phyloP scores from a whole-genome alignment of 139 green algal species.

The Yamagishiella unicocca region DNA sequence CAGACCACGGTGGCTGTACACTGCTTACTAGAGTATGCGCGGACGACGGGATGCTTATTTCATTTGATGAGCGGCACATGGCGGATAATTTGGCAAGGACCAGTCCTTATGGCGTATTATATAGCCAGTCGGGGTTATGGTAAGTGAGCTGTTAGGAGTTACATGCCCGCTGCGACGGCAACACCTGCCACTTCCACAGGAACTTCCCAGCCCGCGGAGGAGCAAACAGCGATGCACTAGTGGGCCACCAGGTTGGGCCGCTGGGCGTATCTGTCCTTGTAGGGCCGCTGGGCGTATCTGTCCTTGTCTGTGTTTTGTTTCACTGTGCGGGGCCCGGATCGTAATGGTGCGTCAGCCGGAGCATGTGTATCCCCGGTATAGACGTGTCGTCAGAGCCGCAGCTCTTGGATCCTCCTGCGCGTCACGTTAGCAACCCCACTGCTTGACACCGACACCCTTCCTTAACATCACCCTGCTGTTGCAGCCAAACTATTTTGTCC shows the following conservation, averaged over 20 bases:
- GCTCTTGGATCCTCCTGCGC: neutral
- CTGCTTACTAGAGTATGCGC: neutral
- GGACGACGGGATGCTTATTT: neutral
- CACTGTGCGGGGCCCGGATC: neutral
- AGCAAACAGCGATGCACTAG: constrained; percentile 22
- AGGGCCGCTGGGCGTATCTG: neutral
- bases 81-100: neutral
- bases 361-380: no score
- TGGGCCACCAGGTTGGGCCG: constrained; percentile 31
- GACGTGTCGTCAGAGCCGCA: no score
- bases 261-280: neutral
- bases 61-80: neutral
- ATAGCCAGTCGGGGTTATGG: neutral
- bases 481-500: neutral
- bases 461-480: no score
- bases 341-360: no score
- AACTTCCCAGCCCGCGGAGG: constrained; percentile 37
- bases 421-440: neutral
- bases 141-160: neutral
- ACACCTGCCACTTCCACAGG: neutral
- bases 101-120: neutral
- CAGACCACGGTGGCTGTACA: neutral
- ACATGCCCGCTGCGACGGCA: neutral
- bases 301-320: neutral
- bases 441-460: neutral